Evolutionary conservation across 2,329 filamentous ascomycete genomes (phyloP).

Genomic region (Talaromyces albobiverticillius): DNA sequence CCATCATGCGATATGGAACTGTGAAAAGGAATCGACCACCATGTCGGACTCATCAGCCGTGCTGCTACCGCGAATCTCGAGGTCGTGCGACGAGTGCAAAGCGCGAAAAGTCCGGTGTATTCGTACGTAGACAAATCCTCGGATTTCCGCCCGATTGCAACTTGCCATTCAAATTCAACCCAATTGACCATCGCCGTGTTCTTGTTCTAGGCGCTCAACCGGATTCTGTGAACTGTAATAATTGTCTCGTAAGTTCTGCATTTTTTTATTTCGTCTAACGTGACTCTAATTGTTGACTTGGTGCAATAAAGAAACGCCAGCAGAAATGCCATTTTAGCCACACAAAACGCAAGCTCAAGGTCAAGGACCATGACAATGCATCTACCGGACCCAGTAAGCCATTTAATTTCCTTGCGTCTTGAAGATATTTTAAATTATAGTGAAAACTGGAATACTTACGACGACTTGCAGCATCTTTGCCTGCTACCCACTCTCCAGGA

Average conservation of each 20-base stretch:
- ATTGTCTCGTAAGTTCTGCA: constrained; percentile 25
- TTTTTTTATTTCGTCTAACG: not conserved
- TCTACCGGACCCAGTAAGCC: not conserved
- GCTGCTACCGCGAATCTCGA: constrained; percentile 19
- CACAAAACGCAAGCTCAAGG: constrained; percentile 19
- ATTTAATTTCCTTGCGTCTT: not conserved
- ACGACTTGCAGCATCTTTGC: not conserved
- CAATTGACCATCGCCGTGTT: not conserved
- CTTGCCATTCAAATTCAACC: no score
- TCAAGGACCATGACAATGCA: constrained; percentile 3
- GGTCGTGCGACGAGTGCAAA: constrained; percentile 40
- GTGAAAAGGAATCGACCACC: no score
- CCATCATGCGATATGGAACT: no score
- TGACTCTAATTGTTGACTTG: not conserved
- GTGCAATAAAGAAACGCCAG: constrained; percentile 18
- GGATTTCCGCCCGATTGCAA: no score
- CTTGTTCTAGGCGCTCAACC: constrained; percentile 2
- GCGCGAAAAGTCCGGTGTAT: constrained; percentile 42
- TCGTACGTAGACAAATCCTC: constrained; percentile 22
- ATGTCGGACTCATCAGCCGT: constrained; percentile 8
- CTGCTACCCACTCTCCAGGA: not conserved
- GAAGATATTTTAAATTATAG: not conserved
- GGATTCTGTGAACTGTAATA: constrained; percentile 21
- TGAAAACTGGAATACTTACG: not conserved
- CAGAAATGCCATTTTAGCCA: constrained; percentile 24